A percentile compares a stretch with the other conserved stretches of the same genome.
Evolutionary conservation across 2,329 filamentous ascomycete genomes (phyloP).

Genomic region (Verticillium klebahnii): DNA sequence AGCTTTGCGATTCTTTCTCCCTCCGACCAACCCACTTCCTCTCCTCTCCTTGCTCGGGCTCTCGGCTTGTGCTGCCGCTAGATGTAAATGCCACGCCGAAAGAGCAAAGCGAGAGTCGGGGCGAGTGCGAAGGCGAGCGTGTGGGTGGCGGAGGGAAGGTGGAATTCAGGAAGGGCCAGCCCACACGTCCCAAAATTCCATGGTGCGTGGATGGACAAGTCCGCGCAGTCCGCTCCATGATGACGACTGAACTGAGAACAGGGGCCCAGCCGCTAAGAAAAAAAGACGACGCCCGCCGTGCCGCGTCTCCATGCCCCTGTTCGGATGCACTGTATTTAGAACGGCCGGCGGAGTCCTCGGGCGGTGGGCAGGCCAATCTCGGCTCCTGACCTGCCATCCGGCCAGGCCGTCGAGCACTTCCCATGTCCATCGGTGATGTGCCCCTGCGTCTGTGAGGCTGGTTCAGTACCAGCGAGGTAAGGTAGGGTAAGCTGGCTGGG

Average conservation of each 20-base stretch:
- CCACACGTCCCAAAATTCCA: not conserved
- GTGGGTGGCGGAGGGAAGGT: not conserved
- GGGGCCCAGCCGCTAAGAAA: not conserved
- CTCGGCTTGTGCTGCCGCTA: too few relatives aligned
- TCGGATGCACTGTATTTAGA: not conserved
- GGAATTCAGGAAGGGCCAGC: not conserved
- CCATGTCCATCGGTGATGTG: not conserved
- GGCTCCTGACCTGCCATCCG: not conserved
- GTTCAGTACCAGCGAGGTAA: not conserved
- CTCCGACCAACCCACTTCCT: too few relatives aligned
- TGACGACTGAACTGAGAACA: not conserved
- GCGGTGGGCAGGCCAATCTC: not conserved
- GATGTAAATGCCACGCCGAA: too few relatives aligned
- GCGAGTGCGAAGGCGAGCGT: not conserved
- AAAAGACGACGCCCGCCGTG: not conserved
- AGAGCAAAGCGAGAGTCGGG: not conserved
- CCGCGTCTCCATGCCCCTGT: not conserved
- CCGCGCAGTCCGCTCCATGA: not conserved
- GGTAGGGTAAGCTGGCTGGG: not conserved
- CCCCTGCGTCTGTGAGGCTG: slow-evolving; percentile 1
- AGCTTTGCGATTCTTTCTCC: too few relatives aligned
- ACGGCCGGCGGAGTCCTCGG: not conserved
- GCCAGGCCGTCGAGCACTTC: not conserved
- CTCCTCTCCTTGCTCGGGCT: too few relatives aligned
- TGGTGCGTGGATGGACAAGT: not conserved